A percentile compares a stretch with the other conserved stretches of the same genome.
These are phyloP conservation scores for Aquanectria penicillioides DNA, from an alignment of 2,329 filamentous ascomycete genomes.

Conservation along the genomic window DNA sequence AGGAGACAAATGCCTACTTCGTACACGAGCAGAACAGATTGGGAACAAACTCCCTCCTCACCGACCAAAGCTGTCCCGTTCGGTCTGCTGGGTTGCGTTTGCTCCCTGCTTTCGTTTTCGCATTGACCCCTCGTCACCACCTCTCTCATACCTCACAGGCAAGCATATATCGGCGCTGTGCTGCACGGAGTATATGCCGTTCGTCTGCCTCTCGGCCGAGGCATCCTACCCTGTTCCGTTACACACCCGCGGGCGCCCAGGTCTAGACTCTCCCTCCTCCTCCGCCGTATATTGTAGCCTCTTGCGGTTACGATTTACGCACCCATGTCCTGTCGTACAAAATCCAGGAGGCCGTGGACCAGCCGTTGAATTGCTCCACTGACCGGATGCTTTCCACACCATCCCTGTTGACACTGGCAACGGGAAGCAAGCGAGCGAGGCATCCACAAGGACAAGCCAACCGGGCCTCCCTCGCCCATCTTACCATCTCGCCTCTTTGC, in stretches of 20 bases:
- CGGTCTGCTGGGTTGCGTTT: background rate
- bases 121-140: conserved; percentile 1
- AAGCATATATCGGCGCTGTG: too few relatives aligned
- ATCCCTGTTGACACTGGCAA: conserved; percentile 39
- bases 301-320: too few relatives aligned
- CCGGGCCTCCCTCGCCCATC: conserved; percentile 34
- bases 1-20: conserved; percentile 27
- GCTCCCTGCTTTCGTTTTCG: background rate
- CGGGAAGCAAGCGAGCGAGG: conserved; percentile 42
- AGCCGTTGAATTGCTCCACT: conserved; percentile 27
- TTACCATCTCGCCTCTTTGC: conserved; percentile 39
- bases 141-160: background rate
- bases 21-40: conserved; percentile 11
- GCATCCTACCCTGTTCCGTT: conserved; percentile 17
- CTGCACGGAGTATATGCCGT: background rate
- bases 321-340: too few relatives aligned
- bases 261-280: too few relatives aligned
- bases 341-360: background rate
- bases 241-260: too few relatives aligned
- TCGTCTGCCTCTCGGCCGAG: conserved; percentile 7
- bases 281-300: too few relatives aligned
- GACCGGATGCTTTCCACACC: conserved; percentile 13
- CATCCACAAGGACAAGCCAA: conserved; percentile 36
- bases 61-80: background rate
- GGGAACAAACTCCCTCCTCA: background rate